Evolutionary conservation across 2,329 filamentous ascomycete species (phyloP).

Genomic region (Dactylellina leptospora): DNA sequence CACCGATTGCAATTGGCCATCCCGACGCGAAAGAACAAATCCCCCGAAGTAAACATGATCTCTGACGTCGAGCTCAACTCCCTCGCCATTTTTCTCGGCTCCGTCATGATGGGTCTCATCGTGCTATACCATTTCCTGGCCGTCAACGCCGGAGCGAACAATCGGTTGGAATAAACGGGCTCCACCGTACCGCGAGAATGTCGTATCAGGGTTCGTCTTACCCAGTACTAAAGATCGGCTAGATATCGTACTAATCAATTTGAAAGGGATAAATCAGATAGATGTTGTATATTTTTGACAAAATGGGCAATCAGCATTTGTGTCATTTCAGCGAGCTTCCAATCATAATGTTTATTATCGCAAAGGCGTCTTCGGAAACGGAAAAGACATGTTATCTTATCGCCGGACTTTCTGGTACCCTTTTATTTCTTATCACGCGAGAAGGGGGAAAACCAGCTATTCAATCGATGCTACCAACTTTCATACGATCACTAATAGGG

Average conservation of each 20-base stretch:
- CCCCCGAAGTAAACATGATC: conserved; percentile 75
- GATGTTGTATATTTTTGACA: too few species aligned
- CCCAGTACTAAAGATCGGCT: too few species aligned
- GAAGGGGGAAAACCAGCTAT: not conserved
- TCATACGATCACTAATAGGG: too few species aligned
- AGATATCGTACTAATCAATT: too few species aligned
- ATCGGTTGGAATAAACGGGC: conserved; percentile 52
- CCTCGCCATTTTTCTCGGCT: conserved; percentile 91
- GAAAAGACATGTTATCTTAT: not conserved
- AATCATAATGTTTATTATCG: not conserved
- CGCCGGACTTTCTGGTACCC: too few species aligned
- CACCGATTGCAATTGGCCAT: not conserved
- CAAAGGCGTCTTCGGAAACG: not conserved
- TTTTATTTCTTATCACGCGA: too few species aligned
- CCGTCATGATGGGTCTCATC: conserved; percentile 87
- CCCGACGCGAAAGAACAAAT: not conserved
- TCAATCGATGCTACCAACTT: not conserved
- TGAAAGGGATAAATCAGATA: not conserved
- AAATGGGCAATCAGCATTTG: too few species aligned
- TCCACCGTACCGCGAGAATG: too few species aligned
- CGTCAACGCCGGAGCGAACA: conserved; percentile 77
- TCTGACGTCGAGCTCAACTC: conserved; percentile 90
- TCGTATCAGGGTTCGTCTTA: too few species aligned
- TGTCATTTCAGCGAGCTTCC: not conserved
- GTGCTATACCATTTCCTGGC: conserved; percentile 96